A percentile compares a stretch with the other conserved stretches of the same genome.
Evolutionary conservation across 2,329 filamentous ascomycete genomes (phyloP).

Genomic region (Niveomyces coronatus): DNA sequence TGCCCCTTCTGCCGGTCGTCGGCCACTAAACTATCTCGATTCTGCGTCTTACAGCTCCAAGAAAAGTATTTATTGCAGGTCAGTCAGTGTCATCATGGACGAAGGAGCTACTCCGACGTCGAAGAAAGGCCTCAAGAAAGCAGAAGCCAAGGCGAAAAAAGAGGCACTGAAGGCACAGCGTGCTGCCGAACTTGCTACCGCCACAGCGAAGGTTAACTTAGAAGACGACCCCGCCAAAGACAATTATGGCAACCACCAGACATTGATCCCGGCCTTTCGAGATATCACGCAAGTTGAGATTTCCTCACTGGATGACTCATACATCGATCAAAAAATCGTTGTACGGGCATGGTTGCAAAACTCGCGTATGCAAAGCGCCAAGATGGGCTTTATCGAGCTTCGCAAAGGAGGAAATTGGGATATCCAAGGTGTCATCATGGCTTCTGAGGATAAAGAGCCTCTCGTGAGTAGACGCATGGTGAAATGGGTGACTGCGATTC

Average conservation of each 20-base stretch:
- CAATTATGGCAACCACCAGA: conserved; percentile 66
- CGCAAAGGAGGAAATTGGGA: conserved; percentile 64
- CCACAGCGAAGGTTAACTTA: conserved; percentile 54
- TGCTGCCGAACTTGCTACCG: conserved; percentile 62
- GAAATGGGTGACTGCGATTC: conserved; percentile 72
- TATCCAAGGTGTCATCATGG: conserved; percentile 71
- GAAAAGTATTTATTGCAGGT: too few species aligned
- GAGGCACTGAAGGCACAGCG: conserved; percentile 69
- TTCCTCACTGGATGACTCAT: conserved; percentile 55
- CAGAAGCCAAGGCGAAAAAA: conserved; percentile 76
- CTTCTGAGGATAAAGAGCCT: conserved; percentile 56
- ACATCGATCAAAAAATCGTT: conserved; percentile 60
- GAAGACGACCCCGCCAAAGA: conserved; percentile 61
- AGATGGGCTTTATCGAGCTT: conserved; percentile 84
- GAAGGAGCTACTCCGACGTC: too few species aligned
- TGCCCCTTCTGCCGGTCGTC: too few species aligned
- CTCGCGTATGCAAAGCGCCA: conserved; percentile 76
- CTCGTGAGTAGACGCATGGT: conserved; percentile 78
- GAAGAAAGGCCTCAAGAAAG: conserved; percentile 79
- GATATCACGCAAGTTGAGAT: conserved; percentile 47
- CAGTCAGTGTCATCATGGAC: too few species aligned
- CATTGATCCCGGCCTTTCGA: conserved; percentile 43
- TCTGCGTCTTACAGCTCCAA: too few species aligned
- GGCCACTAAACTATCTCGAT: too few species aligned
- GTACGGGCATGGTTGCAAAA: conserved; percentile 81